Evolutionary conservation across 495 filamentous ascomycete species (phyloP).

Genomic region (Viridothelium virens): DNA sequence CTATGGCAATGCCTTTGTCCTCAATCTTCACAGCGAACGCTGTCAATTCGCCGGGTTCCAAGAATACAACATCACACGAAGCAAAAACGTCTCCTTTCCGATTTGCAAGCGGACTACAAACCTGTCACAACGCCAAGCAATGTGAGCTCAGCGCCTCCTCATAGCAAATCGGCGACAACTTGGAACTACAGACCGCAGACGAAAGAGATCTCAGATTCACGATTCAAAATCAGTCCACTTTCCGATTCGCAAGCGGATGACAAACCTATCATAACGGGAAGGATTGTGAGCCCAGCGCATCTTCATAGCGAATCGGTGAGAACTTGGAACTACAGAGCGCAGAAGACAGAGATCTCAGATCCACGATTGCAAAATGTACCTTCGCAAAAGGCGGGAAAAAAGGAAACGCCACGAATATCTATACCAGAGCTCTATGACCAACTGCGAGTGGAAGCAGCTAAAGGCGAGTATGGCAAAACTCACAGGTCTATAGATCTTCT

Average conservation of each 20-base stretch:
- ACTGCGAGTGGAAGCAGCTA: slow-evolving; percentile 35
- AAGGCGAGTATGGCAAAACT: slow-evolving; percentile 29
- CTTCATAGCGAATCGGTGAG: too few species aligned
- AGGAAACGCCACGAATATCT: slow-evolving; percentile 14
- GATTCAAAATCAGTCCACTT: too few species aligned
- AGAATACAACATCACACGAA: slow-evolving; percentile 10
- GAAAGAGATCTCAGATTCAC: not conserved
- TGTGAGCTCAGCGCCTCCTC: not conserved
- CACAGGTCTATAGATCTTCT: slow-evolving; percentile 47
- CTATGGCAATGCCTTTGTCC: slow-evolving; percentile 38
- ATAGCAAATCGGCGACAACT: not conserved
- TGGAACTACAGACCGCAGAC: not conserved
- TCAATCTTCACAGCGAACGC: slow-evolving; percentile 15
- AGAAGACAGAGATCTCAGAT: too few species aligned
- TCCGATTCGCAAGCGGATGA: too few species aligned
- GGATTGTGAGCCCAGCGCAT: too few species aligned
- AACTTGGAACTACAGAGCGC: too few species aligned
- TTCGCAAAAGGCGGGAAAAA: too few species aligned
- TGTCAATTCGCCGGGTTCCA: slow-evolving; percentile 6
- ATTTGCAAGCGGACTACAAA: not conserved
- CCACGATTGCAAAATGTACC: too few species aligned
- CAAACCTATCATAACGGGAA: too few species aligned
- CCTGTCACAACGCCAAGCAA: not conserved
- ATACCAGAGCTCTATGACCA: slow-evolving; percentile 41
- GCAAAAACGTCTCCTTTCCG: slow-evolving; percentile 10